phyloP scores from a whole-genome alignment of 2,329 filamentous ascomycete genomes.

The Fusarium euwallaceae region DNA sequence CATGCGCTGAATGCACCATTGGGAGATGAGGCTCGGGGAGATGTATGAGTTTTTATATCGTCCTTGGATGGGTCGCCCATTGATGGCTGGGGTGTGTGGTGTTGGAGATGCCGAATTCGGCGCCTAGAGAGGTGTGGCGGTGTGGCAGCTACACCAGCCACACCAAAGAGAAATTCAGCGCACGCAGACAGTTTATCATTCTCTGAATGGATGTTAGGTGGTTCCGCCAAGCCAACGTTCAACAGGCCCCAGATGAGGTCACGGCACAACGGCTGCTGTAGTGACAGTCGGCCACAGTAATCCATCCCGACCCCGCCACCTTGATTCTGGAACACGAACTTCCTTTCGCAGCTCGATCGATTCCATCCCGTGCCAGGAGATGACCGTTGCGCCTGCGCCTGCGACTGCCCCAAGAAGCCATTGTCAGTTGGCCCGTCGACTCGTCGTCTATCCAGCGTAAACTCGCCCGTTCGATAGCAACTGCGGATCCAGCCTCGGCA shows the following conservation, averaged over 20 bases:
- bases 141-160: constrained; percentile 6
- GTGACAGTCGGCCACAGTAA: constrained; percentile 26
- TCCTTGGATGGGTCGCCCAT: neutral
- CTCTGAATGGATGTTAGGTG: constrained; percentile 13
- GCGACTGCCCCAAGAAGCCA: constrained; percentile 17
- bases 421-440: constrained; percentile 38
- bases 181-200: constrained; percentile 14
- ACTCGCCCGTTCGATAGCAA: constrained; percentile 1
- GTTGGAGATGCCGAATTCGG: neutral
- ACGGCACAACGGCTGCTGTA: constrained; percentile 39
- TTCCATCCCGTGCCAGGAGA: constrained; percentile 32
- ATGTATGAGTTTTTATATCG: constrained; percentile 3
- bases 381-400: constrained; percentile 35
- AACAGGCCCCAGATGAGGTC: constrained; percentile 42
- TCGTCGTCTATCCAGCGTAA: constrained; percentile 30
- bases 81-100: neutral
- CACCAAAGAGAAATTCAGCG: constrained; percentile 7
- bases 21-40: constrained; percentile 19
- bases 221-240: constrained; percentile 36
- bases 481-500: constrained; percentile 26
- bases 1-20: constrained; percentile 23
- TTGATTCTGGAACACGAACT: constrained; percentile 38
- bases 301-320: constrained; percentile 45
- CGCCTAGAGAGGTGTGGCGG: constrained; percentile 10
- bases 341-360: constrained; percentile 16